Percentiles rank a stretch among this genome's conserved stretches.
These are phyloP conservation scores for Penicillium griseofulvum DNA, from an alignment of 2,329 filamentous ascomycete species.

Conservation along the genomic window DNA sequence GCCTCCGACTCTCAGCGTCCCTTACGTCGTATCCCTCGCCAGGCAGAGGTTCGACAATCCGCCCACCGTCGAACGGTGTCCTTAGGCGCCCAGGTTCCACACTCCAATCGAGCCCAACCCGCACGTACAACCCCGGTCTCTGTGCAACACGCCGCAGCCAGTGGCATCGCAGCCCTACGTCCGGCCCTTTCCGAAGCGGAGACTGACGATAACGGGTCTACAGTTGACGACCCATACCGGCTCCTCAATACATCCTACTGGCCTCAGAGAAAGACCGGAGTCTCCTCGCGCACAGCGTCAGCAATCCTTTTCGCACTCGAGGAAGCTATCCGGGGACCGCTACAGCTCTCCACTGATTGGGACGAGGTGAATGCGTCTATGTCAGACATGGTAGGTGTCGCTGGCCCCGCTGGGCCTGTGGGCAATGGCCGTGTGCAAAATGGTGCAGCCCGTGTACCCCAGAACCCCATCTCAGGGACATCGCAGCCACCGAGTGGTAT, in stretches of 20 bases:
- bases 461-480: slow-evolving; percentile 54
- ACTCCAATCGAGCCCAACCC: slow-evolving; percentile 28
- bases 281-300: slow-evolving; percentile 81
- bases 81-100: slow-evolving; percentile 40
- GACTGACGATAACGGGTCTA: slow-evolving; percentile 35
- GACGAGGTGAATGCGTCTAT: slow-evolving; percentile 88
- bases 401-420: slow-evolving; percentile 43
- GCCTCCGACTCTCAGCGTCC: slow-evolving; percentile 53
- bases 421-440: slow-evolving; percentile 58
- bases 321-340: slow-evolving; percentile 79
- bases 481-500: slow-evolving; percentile 59
- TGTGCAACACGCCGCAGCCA: slow-evolving; percentile 22
- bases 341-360: slow-evolving; percentile 77
- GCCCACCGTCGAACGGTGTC: slow-evolving; percentile 45
- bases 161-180: slow-evolving; percentile 23
- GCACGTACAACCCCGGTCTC: slow-evolving; percentile 28
- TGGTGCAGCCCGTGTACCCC: slow-evolving; percentile 54
- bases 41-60: slow-evolving; percentile 47
- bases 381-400: slow-evolving; percentile 72
- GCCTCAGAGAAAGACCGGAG: slow-evolving; percentile 54
- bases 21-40: slow-evolving; percentile 53
- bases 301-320: slow-evolving; percentile 91
- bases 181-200: slow-evolving; percentile 36
- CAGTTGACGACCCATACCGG: slow-evolving; percentile 29
- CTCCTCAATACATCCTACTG: slow-evolving; percentile 49